Conservation (phyloP, 441 rosid genomes). For the Corymbia calophylla region DNA sequence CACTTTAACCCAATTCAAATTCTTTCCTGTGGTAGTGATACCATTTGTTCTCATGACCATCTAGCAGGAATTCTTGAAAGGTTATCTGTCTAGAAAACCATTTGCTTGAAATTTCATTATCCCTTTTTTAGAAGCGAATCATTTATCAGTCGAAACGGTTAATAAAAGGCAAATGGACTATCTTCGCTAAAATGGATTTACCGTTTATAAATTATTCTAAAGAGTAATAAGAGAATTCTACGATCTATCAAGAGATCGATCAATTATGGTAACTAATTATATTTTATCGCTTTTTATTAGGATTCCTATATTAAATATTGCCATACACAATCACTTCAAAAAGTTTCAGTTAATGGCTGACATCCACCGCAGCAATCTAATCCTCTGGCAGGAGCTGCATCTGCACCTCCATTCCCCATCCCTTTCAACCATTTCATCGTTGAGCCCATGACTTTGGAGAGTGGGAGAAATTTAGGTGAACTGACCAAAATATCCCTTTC, state of each 20-base stretch:
- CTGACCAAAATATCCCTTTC: conserved; percentile 25
- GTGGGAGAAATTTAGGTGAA: neutral
- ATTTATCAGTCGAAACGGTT: neutral
- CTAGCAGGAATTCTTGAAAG: neutral
- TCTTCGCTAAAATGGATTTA: neutral
- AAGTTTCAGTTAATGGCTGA: neutral
- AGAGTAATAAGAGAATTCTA: neutral
- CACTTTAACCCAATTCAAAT: too few species aligned
- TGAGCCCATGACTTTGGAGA: conserved; percentile 19
- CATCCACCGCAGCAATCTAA: neutral
- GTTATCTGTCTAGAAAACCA: neutral
- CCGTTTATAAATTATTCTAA: neutral
- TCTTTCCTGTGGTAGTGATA: neutral
- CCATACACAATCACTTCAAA: neutral
- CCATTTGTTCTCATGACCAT: neutral
- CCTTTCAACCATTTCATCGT: neutral
- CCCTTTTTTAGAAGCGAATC: neutral
- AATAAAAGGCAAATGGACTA: neutral
- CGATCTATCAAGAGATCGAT: neutral
- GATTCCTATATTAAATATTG: neutral
- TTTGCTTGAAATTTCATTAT: neutral
- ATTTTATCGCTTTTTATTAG: neutral
- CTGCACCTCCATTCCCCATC: conserved; percentile 12
- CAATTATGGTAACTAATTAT: neutral
- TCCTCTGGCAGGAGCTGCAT: neutral